Evolutionary conservation across 2,329 filamentous ascomycete genomes (phyloP), one percentile per base, ranked within the genome.

Genomic region (Botrytis medusae): DNA sequence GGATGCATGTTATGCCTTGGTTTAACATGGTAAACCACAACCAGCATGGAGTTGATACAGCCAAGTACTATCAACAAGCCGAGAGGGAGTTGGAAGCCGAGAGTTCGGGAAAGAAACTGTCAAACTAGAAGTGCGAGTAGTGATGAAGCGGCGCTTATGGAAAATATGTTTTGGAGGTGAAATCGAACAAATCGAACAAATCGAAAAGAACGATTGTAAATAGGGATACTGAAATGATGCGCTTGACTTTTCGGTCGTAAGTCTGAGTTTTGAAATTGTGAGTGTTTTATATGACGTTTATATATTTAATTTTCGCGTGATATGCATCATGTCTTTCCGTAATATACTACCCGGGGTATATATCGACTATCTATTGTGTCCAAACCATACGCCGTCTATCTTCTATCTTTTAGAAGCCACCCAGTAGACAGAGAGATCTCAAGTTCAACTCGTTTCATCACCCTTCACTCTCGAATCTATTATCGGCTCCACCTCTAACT

Each of bases 11-110:
- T 72, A 85, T 99, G 73, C 95, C 95, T 57, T 98, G 95, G 96
- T 95, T 97, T 85, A 99, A 99, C 87, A 92, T 99, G 84, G 95
- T 97, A 81, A 98, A 99, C 84, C 96, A 99, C 84, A 91, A 89
- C 82, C 89, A 90, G 82, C 96, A 99, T 83, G 96, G 96, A 78
- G 93, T 99, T 74, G 96, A 99, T 83, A 99, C 96, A 46, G 94
- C 95, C 77, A 99, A 99, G 86, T 99, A 99, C 86, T 99, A 97
- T 84, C 91, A 92, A 82, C 94, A 97, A 83, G 96, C 96, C 12
- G 96, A 99, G 87, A 87, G 91, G 82, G 96, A 99, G 84, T 84
- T 99, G 80, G 96, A 97, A 85, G 91, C 90, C 57, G 94, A 97
- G 86, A 85, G 85, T 74, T 79, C 81, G 75, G 81, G 78, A 70